Conservation (phyloP, 768 basidiomycete species). For the Auriculariales sp. region DNA sequence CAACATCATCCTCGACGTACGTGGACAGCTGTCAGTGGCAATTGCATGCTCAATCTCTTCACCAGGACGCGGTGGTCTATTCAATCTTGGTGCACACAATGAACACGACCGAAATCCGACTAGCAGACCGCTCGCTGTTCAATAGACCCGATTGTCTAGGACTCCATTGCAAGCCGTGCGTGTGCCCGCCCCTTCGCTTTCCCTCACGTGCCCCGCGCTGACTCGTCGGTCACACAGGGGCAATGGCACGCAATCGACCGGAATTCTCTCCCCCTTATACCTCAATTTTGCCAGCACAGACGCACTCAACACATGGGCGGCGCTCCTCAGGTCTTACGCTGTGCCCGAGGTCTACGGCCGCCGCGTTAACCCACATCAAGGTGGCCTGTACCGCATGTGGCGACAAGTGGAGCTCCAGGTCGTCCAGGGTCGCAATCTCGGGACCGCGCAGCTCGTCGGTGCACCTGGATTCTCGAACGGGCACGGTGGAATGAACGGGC, state of each 20-base stretch:
- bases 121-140: slow-evolving; percentile 60
- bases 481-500: neutral
- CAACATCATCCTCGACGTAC: slow-evolving; percentile 63
- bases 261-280: slow-evolving; percentile 36
- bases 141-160: slow-evolving; percentile 62
- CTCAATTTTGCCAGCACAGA: slow-evolving; percentile 56
- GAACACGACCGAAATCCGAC: slow-evolving; percentile 69
- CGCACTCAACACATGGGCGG: slow-evolving; percentile 57
- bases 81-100: slow-evolving; percentile 60
- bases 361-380: slow-evolving; percentile 35
- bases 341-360: slow-evolving; percentile 62
- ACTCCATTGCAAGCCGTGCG: slow-evolving; percentile 49
- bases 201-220: slow-evolving; percentile 4
- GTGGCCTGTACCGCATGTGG: slow-evolving; percentile 80
- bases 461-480: slow-evolving; percentile 2
- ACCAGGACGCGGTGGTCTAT: slow-evolving; percentile 58
- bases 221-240: slow-evolving; percentile 1
- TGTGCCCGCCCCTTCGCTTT: slow-evolving; percentile 4
- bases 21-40: slow-evolving; percentile 10
- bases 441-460: slow-evolving; percentile 29
- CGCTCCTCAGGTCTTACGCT: slow-evolving; percentile 68
- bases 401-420: slow-evolving; percentile 63
- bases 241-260: neutral
- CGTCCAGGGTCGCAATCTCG: slow-evolving; percentile 61
- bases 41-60: neutral